Conservation (phyloP, 169 alveolate genomes). For the Eimeria nieschulzi region DNA sequence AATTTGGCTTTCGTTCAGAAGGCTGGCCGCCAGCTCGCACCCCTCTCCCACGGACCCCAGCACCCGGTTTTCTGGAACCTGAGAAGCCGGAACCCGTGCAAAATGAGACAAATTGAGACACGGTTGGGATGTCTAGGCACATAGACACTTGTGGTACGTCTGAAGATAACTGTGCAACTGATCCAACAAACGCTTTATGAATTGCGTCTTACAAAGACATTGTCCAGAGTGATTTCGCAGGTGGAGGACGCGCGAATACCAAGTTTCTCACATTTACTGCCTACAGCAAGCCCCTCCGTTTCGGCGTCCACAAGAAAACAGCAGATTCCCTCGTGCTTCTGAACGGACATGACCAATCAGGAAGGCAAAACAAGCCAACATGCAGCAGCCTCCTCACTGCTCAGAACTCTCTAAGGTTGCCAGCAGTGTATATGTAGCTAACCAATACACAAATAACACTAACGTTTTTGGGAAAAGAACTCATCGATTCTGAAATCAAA, state of each 20-base stretch:
- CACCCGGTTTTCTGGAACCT: slow-evolving; percentile 3
- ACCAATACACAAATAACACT: too few relatives aligned
- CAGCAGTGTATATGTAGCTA: too few relatives aligned
- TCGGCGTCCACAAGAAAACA: slow-evolving; percentile 59
- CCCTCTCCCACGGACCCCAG: not conserved
- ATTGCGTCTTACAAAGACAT: slow-evolving; percentile 1
- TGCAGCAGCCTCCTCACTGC: too few relatives aligned
- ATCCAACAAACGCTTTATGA: not conserved
- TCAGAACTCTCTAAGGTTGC: too few relatives aligned
- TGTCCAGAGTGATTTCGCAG: slow-evolving; percentile 45
- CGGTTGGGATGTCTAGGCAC: too few relatives aligned
- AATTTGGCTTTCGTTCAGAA: not conserved
- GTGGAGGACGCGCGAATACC: slow-evolving; percentile 72
- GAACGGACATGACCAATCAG: not conserved
- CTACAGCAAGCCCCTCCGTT: slow-evolving; percentile 44
- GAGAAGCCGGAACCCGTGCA: not conserved
- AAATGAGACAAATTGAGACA: not conserved
- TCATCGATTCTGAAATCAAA: not conserved
- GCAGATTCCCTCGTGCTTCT: slow-evolving; percentile 62
- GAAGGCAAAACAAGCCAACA: too few relatives aligned
- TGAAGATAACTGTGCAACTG: too few relatives aligned
- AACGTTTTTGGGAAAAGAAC: too few relatives aligned
- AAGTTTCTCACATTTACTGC: slow-evolving; percentile 28
- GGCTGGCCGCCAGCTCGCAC: not conserved
- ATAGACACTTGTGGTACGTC: too few relatives aligned